phyloP scores from a whole-genome alignment of 345 rosid species.

The Eutrema japonicum region DNA sequence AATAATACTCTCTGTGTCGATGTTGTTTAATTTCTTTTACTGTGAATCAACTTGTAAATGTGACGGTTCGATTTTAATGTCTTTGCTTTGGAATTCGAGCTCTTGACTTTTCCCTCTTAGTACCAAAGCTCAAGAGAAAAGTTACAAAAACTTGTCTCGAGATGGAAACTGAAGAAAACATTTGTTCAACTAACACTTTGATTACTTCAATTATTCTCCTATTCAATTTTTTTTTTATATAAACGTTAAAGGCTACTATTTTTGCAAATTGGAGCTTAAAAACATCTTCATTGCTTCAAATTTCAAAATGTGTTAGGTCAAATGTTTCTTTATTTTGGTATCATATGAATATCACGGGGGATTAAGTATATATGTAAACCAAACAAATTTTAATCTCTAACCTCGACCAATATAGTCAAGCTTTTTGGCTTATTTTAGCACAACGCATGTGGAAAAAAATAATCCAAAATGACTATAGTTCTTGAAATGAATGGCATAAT shows the following conservation, averaged over 20 bases:
- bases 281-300: background rate
- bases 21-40: slow-evolving; percentile 29
- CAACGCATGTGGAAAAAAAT: slow-evolving; percentile 2
- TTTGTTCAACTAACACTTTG: slow-evolving; percentile 6
- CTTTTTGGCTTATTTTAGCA: slow-evolving; percentile 26
- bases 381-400: background rate
- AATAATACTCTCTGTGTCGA: slow-evolving; percentile 36
- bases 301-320: background rate
- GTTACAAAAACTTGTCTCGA: slow-evolving; percentile 25
- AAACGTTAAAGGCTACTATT: background rate
- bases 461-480: background rate
- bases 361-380: background rate
- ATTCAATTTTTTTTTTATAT: background rate
- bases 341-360: background rate
- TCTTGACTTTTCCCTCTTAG: slow-evolving; percentile 20
- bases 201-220: background rate
- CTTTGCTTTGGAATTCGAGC: slow-evolving; percentile 30
- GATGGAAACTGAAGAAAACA: slow-evolving; percentile 5
- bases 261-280: background rate
- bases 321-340: background rate
- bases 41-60: slow-evolving; percentile 18
- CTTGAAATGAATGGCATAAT: slow-evolving; percentile 19
- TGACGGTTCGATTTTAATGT: slow-evolving; percentile 43
- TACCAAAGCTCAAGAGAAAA: slow-evolving; percentile 33
- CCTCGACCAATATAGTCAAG: slow-evolving; percentile 8